phyloP scores from a whole-genome alignment of 2,329 filamentous ascomycete species.

The Colletotrichum viniferum region DNA sequence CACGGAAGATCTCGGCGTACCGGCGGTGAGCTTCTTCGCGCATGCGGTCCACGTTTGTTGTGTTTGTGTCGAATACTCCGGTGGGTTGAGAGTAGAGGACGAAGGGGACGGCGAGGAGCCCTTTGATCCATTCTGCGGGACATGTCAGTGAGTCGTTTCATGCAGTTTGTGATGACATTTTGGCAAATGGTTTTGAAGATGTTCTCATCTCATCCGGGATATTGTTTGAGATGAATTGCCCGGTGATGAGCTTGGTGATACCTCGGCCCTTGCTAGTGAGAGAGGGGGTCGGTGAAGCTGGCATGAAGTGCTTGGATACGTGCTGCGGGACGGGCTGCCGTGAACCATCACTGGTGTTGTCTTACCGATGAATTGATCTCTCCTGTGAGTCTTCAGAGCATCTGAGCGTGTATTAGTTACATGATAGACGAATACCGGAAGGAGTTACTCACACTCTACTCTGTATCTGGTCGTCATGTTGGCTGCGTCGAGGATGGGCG shows the following conservation, averaged over 20 bases:
- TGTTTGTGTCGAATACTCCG: slow-evolving; percentile 76
- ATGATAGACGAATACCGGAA: background rate
- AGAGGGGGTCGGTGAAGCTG: background rate
- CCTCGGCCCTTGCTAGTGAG: background rate
- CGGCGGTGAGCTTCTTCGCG: slow-evolving; percentile 81
- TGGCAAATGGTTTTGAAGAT: background rate
- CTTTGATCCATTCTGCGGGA: slow-evolving; percentile 89
- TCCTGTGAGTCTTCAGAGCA: slow-evolving; percentile 79
- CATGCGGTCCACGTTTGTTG: slow-evolving; percentile 70
- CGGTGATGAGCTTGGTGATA: background rate
- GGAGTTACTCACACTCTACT: slow-evolving; percentile 70
- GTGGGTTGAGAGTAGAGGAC: slow-evolving; percentile 96
- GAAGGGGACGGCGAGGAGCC: slow-evolving; percentile 90
- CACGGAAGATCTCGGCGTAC: slow-evolving; percentile 93
- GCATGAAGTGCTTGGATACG: background rate
- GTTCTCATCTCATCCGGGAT: background rate
- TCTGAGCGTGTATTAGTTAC: slow-evolving; percentile 41
- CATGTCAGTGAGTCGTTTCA: background rate
- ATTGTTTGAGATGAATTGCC: background rate
- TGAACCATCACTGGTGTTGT: background rate
- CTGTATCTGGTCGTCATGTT: slow-evolving; percentile 68
- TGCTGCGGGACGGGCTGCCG: background rate
- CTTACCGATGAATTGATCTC: slow-evolving; percentile 85
- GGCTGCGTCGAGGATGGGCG: background rate
- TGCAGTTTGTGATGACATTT: background rate